Base-by-base conservation (phyloP, 371 early-diverging fungal species). In the Circinella umbellata region DNA sequence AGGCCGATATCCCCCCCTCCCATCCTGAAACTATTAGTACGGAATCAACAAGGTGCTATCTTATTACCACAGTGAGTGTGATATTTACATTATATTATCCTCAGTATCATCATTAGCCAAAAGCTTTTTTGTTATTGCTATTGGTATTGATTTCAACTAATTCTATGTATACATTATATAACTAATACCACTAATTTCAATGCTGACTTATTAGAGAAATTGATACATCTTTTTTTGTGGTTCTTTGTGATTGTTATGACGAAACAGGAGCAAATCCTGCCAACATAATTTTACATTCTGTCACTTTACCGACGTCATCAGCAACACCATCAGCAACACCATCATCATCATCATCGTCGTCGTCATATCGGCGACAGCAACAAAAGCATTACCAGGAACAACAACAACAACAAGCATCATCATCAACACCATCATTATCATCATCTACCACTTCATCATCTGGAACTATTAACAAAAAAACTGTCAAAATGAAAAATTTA, bases 1-100 rank as follows among this genome's bases (percentile, higher is more conserved):
- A 78, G 92, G 46, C 89, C 90, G 11, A 80, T 91, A 37, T 90
- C 90, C 68, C 92, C 91, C 13, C 92, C 91, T 11, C 90, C 91
- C 5, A 84, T 90, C 15, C 76, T 89, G 17, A 80, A 84, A 64
- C 75, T 91, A 18, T 61, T 76, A 20, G 63, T 77, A 7, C 39
- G 70, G 39, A 66, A 64, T 14, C 57, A 63, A 11, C 73, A 80
- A 48, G 77, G 77, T 9, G 51, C 37, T 3, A 5, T 62, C 2
- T 42, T 70, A 42, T 35, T 55, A 27, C 64, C 70, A 37, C 47
- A 51, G 74, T 73, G 65, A 61, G 68, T 27, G 27, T 53, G 20
- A 17, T 14, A 8, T 37, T 13, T 17, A 51, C 17, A 17, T n/a
- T 49, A 36, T 48, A 18, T 20, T 10, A 69, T 36, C 69, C 70